phyloP scores from a whole-genome alignment of 2,329 filamentous ascomycete species.

The Dactylellina parvicollis region DNA sequence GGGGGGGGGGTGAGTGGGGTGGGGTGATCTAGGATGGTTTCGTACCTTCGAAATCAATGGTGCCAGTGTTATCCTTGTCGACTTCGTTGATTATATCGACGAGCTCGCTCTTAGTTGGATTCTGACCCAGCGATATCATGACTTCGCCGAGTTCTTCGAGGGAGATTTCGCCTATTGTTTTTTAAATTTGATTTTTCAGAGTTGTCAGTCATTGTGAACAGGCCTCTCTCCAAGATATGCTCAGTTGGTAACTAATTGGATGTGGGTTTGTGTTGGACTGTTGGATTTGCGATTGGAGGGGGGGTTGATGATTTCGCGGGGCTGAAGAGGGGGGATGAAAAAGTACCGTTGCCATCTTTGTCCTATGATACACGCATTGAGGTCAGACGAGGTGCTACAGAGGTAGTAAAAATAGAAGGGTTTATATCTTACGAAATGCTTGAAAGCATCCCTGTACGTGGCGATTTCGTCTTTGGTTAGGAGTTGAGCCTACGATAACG shows the following conservation, averaged over 20 bases:
- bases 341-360: slow-evolving; percentile 59
- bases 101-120: slow-evolving; percentile 71
- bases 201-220: neutral
- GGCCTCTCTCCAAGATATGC: no score
- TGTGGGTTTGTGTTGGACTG: slow-evolving; percentile 19
- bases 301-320: no score
- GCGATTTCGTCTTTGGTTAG: slow-evolving; percentile 57
- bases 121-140: slow-evolving; percentile 72
- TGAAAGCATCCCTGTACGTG: slow-evolving; percentile 59
- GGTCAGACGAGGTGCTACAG: neutral
- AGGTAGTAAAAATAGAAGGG: neutral
- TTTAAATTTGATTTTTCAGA: neutral
- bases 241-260: neutral
- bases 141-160: slow-evolving; percentile 72
- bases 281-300: neutral
- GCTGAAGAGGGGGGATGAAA: slow-evolving; percentile 3
- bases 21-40: no score
- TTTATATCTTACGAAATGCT: slow-evolving; percentile 58
- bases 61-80: slow-evolving; percentile 72
- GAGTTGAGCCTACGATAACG: slow-evolving; percentile 6
- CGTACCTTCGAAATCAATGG: slow-evolving; percentile 73
- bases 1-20: neutral
- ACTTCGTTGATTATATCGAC: slow-evolving; percentile 75
- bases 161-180: slow-evolving; percentile 69
- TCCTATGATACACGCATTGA: slow-evolving; percentile 54